phyloP scores from a whole-genome alignment of 2,329 filamentous ascomycete genomes.

The Ceratocystis huliohia region DNA sequence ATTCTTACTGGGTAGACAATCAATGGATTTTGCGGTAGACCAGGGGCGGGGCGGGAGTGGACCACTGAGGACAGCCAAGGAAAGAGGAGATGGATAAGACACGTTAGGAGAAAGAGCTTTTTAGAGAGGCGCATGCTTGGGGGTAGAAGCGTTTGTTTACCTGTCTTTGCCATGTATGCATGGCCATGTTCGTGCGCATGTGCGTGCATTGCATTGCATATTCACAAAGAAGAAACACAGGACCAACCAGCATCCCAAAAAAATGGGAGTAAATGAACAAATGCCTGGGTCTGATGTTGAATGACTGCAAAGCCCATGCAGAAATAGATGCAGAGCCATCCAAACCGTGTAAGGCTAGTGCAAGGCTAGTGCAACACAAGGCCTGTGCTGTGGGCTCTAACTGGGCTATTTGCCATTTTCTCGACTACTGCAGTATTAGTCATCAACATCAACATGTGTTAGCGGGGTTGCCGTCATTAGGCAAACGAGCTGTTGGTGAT shows the following conservation, averaged over 20 bases:
- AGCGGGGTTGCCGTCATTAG: not conserved
- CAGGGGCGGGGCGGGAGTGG: slow-evolving; percentile 1
- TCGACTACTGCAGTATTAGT: not conserved
- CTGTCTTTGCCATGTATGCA: no score
- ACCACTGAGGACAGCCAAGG: not conserved
- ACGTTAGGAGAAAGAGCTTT: no score
- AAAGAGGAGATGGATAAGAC: not conserved
- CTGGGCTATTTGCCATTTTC: not conserved
- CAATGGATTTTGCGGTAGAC: not conserved
- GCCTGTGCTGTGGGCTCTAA: not conserved
- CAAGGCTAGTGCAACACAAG: slow-evolving; percentile 1
- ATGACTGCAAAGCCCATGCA: not conserved
- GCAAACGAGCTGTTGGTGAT: not conserved
- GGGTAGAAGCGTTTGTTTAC: no score
- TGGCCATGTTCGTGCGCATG: no score
- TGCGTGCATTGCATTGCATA: no score
- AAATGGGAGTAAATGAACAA: not conserved
- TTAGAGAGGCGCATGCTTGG: no score
- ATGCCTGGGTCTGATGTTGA: not conserved
- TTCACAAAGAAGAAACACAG: no score
- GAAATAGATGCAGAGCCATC: not conserved
- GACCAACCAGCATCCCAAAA: not conserved
- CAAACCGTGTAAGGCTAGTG: not conserved
- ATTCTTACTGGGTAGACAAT: not conserved
- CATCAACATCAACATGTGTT: not conserved